Evolutionary conservation across 352 stramenopile genomes (phyloP), one percentile per base, ranked within the genome.

Genomic region (Globisporangium spiculum): DNA sequence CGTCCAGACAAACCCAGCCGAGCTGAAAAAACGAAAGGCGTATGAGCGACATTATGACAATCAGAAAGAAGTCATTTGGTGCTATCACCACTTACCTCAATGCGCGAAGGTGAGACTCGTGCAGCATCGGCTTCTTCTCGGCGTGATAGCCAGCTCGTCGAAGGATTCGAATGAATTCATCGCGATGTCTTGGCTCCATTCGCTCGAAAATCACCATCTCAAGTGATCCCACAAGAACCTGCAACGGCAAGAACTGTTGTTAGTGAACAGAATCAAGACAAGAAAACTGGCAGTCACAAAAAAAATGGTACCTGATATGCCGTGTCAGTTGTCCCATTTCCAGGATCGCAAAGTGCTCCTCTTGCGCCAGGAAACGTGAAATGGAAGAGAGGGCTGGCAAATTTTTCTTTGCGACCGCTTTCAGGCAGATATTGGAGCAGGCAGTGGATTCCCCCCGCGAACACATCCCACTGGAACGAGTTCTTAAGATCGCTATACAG

Each of bases 131-230:
- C 44, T 90, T 91, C 20, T 78, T 80, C 41, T 75, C 74, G 8
- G 74, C 69, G 53, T 92, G 75, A 52, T 94, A 94, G 1, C 86
- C 88, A 27, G 79, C 74, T 27, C 75, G 73, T 32, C 78, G 74
- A 18, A 95, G 80, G 54, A 92, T 85, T 22, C 75, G 76, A 26
- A 83, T 69, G 61, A 95, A 91, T 20, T 85, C 74, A 52, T 84
- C 75, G 48, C 83, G 86, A 58, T 79, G 77, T 32, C 84, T 74
- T 8, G 81, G 75, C 60, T 93, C 78, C 30, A 93, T 81, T 10
- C 83, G 83, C 68, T 95, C 88, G 65, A 95, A 95, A 56, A 95
- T 90, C n/a, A 95, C 78, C 32, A 95, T 63, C 66, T 95, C 88
- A 9, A 95, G 67, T 9, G 79, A 91, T n/a, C 88, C 88, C 2